Evolutionary conservation across 495 filamentous ascomycete genomes (phyloP).

Genomic region (Choiromyces venosus): DNA sequence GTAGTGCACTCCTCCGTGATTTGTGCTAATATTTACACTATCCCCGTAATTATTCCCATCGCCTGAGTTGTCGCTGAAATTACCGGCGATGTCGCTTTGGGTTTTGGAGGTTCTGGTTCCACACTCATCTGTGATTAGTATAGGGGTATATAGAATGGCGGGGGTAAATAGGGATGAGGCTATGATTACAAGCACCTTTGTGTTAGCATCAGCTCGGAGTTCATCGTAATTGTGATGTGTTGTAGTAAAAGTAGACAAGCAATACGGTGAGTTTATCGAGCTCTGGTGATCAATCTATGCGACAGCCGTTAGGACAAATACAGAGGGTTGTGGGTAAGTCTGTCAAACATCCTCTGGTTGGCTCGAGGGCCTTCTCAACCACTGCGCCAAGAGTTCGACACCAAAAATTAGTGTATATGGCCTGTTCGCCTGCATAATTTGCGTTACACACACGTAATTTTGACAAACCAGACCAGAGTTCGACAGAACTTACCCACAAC

Average conservation of each 20-base stretch:
- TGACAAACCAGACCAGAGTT: too few relatives aligned
- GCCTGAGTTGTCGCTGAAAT: background rate
- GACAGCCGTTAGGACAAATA: background rate
- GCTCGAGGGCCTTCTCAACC: too few relatives aligned
- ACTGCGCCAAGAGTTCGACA: too few relatives aligned
- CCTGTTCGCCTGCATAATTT: too few relatives aligned
- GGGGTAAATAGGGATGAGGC: background rate
- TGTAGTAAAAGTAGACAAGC: background rate
- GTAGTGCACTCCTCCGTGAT: background rate
- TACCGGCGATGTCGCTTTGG: background rate
- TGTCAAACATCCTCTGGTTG: too few relatives aligned
- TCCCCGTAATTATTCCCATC: background rate
- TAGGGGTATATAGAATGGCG: background rate
- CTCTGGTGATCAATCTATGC: background rate
- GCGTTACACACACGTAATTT: too few relatives aligned
- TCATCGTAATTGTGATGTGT: background rate
- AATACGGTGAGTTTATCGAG: background rate
- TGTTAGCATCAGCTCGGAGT: background rate
- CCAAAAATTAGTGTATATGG: too few relatives aligned
- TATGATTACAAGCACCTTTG: background rate
- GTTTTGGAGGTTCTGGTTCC: background rate
- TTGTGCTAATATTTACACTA: background rate
- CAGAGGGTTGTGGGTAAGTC: too few relatives aligned
- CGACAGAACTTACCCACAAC: too few relatives aligned
- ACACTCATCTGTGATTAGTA: background rate